Conservation (phyloP, 345 rosid genomes). For the Leavenworthia alabamica region DNA sequence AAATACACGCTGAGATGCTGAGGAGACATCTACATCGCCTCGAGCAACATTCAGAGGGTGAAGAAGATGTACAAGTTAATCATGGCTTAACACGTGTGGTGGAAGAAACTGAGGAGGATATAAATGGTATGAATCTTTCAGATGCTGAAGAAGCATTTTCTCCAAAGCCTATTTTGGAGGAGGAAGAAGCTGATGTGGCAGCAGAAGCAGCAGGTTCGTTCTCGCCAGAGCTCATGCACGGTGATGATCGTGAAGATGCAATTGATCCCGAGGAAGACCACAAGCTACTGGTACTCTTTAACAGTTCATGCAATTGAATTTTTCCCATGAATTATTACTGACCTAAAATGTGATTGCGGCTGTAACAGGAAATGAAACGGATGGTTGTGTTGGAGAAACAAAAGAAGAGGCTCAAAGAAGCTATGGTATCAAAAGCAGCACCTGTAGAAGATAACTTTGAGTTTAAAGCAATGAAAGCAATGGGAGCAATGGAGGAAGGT, state of each 20-base stretch:
- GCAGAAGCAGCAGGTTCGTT: conserved; percentile 74
- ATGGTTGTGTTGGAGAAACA: conserved; percentile 57
- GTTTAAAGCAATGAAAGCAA: conserved; percentile 81
- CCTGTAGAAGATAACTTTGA: conserved; percentile 74
- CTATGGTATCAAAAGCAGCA: conserved; percentile 61
- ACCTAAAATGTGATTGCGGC: conserved; percentile 11
- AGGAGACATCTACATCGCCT: conserved; percentile 61
- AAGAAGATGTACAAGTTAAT: conserved; percentile 35
- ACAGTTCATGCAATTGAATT: background rate
- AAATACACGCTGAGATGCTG: conserved; percentile 76
- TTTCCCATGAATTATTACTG: background rate
- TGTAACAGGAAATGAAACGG: conserved; percentile 57
- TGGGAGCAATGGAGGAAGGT: conserved; percentile 97
- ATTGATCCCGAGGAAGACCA: conserved; percentile 89
- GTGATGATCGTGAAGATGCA: conserved; percentile 67
- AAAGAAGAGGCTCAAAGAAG: conserved; percentile 65
- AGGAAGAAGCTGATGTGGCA: conserved; percentile 51
- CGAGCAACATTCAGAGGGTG: conserved; percentile 49
- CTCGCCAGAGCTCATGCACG: conserved; percentile 78
- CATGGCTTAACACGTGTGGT: conserved; percentile 31
- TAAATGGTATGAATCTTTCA: conserved; percentile 29
- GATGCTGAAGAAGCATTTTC: too few species aligned
- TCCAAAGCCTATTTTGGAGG: too few species aligned
- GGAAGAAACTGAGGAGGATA: conserved; percentile 48
- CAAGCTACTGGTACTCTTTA: conserved; percentile 50